Conservation (phyloP, 1,284 basidiomycete species). For the Albatrellus sp. region DNA sequence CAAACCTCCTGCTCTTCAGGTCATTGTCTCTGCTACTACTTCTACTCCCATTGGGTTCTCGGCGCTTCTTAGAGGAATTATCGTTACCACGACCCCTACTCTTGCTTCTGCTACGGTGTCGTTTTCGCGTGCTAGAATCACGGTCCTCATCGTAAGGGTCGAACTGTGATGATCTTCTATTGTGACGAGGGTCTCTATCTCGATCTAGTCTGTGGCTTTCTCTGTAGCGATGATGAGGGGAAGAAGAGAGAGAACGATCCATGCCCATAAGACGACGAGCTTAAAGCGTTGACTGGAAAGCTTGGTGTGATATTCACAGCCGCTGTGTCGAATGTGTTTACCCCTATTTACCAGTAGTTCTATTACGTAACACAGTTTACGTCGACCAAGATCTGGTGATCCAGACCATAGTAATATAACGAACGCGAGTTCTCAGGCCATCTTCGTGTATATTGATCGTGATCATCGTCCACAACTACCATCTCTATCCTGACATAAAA, state of each 20-base stretch:
- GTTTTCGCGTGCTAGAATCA: constrained; percentile 15
- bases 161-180: constrained; percentile 21
- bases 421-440: too few species aligned
- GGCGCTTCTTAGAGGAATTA: not conserved
- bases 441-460: too few species aligned
- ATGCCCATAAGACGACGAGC: constrained; percentile 9
- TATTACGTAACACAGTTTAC: too few species aligned
- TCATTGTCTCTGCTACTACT: constrained; percentile 29
- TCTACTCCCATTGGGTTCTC: constrained; percentile 20
- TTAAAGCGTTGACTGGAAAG: too few species aligned
- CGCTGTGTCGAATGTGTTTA: too few species aligned
- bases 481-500: too few species aligned
- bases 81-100: constrained; percentile 16
- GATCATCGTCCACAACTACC: too few species aligned
- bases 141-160: constrained; percentile 22
- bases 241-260: constrained; percentile 13
- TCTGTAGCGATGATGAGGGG: constrained; percentile 9
- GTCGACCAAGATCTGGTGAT: too few species aligned
- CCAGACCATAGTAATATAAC: too few species aligned
- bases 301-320: too few species aligned
- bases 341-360: too few species aligned
- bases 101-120: constrained; percentile 28
- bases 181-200: constrained; percentile 13
- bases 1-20: constrained; percentile 53
- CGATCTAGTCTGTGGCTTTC: constrained; percentile 5